Base-by-base conservation (phyloP, 176 grass and related monocot species). In the Rhynchospora breviuscula region DNA sequence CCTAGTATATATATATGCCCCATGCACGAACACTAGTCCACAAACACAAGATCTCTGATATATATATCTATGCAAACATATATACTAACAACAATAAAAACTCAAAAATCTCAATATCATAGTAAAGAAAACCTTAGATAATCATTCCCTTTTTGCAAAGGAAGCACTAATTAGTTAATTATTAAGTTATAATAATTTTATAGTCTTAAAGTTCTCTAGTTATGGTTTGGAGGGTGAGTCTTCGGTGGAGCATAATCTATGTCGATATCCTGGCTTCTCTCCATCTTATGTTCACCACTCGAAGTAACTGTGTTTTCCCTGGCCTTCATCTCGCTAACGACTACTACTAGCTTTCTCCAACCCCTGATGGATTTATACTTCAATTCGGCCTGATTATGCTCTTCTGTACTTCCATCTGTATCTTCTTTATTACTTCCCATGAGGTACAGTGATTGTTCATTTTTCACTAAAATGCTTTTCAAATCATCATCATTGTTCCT, bases 181-280 rank as follows among this genome's bases (percentile, higher is more conserved):
- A 63, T 80, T 63, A 44, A 40, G 26, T 44, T 62, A 21, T 22
- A 51, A 75, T 59, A 81, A 48, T 81, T 45, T 63, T 31, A 81
- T 31, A 22, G 1, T 9, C 29, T 73, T 22, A 21, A 46, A 17
- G 9, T 33, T 81, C 13, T 7, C 45, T 82, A 82, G 43, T 82
- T 82, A 82, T 82, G 80, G 8, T 61, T 67, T 3, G 80, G 80
- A 1, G 80, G 80, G 23, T 82, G 80, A 5, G 44, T 67, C 44
- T 53, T 67, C 0, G 80, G 80, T 10, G 80, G 80, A 82, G 66
- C 80, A 82, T 82, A 82, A 82, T 82, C 80, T 18, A 82, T 29
- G 29, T 82, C 80, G 23, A 82, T 63, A 47, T 40, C 35, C 44
- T 31, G 60, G 45, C 21, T 67, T 63, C n/a, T 82, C 80, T 82